Evolutionary conservation across 2,329 filamentous ascomycete genomes (phyloP), one percentile per base, ranked within the genome.

Genomic region (Sporothrix pallida): DNA sequence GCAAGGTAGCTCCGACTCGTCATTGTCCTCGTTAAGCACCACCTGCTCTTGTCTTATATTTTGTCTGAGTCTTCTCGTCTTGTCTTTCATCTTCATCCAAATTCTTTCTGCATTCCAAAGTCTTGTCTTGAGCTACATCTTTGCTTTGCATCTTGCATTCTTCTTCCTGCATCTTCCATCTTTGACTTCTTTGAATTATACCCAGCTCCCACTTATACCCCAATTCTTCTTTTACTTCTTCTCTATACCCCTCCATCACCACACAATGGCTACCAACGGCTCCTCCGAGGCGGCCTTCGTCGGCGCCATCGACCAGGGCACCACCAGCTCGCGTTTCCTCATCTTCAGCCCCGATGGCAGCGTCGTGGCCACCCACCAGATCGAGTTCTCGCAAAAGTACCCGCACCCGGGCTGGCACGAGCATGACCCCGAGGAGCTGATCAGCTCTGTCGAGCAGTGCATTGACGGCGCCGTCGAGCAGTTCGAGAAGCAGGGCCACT

Each of bases 391-490:
- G 76, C 95, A 97, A 80, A 89, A 91, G 74, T 95, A 97, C 81
- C 93, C 93, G 23, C 87, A 94, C 74, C 91, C 94, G 77, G 95
- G 95, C 81, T 97, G 93, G 93, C 93, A 97, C 81, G 94, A 97
- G 81, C 94, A 97, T 80, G 92, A 97, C 78, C 93, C 94, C 7
- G 83, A 89, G 67, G 93, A 94, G 79, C 88, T 97, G 70, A 85
- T 97, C 70, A 83, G 85, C 73, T 92, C 93, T 0, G 93, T 95
- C 44, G 89, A 94, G 79, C 87, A 87, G 75, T 97, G 94, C 82
- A 95, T 97, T 77, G 91, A 94, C 77, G 88, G 89, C 76, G 93
- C 93, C 0, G 88, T 91, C 74, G 88, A 90, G 79, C 84, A 91
- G 58, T 97, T 97, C 82, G 83, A 89, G 69, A 85, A 88, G 31